Percentiles rank a stretch among this genome's conserved stretches.
phyloP scores from a whole-genome alignment of 441 rosid species.

The Corymbia citriodora region DNA sequence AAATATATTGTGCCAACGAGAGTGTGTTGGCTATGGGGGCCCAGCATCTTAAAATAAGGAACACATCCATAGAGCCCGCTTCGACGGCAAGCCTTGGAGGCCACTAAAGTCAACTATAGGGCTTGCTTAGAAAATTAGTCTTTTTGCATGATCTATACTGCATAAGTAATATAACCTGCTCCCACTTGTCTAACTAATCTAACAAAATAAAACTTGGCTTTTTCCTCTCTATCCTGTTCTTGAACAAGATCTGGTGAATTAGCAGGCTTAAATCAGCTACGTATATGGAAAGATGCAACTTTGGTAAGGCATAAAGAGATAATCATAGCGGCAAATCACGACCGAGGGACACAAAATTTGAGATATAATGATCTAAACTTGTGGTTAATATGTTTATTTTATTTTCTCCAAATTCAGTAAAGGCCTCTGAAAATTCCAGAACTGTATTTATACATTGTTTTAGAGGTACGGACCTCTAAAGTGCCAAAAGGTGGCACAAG shows the following conservation, averaged over 20 bases:
- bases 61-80: too few relatives aligned
- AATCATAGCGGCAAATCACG: background rate
- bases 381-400: too few relatives aligned
- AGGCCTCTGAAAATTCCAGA: background rate
- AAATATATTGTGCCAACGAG: too few relatives aligned
- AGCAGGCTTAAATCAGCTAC: background rate
- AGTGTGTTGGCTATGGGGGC: too few relatives aligned
- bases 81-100: too few relatives aligned
- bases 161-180: background rate
- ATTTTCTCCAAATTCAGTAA: background rate
- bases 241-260: background rate
- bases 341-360: background rate
- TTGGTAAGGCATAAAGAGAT: background rate
- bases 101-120: background rate
- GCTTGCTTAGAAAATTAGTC: background rate
- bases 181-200: background rate
- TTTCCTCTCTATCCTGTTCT: background rate
- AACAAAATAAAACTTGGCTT: background rate
- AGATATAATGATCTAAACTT: background rate
- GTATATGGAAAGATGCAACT: background rate
- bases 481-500: too few relatives aligned
- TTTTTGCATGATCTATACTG: background rate
- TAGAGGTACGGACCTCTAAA: too few relatives aligned
- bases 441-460: background rate
- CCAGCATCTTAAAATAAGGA: too few relatives aligned